Evolutionary conservation across 176 grass and related monocot genomes (phyloP).

Genomic region (Tuctoria greenei): DNA sequence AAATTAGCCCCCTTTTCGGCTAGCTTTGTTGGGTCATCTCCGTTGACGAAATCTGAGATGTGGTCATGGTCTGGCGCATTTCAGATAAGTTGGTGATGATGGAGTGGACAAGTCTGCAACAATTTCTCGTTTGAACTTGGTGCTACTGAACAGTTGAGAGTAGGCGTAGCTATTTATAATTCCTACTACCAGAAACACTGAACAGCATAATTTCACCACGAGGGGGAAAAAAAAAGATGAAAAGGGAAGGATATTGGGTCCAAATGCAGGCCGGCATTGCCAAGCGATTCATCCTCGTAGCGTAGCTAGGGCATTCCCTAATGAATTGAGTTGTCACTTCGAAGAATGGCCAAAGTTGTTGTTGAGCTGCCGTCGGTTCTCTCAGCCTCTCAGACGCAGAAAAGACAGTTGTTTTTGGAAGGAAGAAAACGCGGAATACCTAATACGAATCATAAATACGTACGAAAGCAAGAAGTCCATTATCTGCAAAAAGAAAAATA

Average conservation of each 20-base stretch:
- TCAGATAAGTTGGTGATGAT: conserved; percentile 33
- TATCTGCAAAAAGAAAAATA: no score
- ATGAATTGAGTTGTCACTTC: conserved; percentile 14
- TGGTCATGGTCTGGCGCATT: conserved; percentile 23
- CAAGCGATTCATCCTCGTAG: neutral
- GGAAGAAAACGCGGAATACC: neutral
- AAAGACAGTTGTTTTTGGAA: neutral
- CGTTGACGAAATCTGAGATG: conserved; percentile 14
- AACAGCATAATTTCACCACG: neutral
- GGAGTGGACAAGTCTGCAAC: conserved; percentile 7
- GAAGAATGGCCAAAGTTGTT: conserved; percentile 22
- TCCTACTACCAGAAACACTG: neutral
- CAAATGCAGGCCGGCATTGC: neutral
- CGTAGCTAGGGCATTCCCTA: neutral
- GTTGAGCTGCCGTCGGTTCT: neutral
- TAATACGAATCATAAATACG: neutral
- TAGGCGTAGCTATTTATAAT: neutral
- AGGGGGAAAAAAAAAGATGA: neutral
- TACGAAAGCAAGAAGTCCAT: no score
- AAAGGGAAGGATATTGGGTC: neutral
- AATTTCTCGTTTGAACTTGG: conserved; percentile 14
- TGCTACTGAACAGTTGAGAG: neutral
- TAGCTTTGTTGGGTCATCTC: conserved; percentile 33
- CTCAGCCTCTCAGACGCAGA: neutral
- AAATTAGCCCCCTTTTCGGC: neutral